Evolutionary conservation across 164 flowering plant genomes (phyloP), one percentile per base, ranked within the genome.

Genomic region (Liriodendron chinense): DNA sequence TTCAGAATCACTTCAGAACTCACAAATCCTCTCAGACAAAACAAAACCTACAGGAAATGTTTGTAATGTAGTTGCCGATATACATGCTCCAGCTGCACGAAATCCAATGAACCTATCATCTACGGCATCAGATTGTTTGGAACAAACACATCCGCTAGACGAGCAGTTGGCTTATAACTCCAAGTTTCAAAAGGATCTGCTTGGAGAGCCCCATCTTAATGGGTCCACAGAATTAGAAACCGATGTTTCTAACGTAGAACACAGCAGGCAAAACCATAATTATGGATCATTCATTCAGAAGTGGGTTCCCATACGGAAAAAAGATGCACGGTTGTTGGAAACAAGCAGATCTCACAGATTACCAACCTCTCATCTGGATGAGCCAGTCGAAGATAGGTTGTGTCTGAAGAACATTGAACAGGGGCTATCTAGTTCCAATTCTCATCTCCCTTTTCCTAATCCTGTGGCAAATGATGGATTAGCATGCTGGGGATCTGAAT

Each of bases 241-340:
- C 61, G 86, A 78, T 68, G 56, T 21, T 78, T 53, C 80, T 73
- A 28, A 43, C 74, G 66, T 71, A 6, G 83, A 83, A 48, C 26
- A 7, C 69, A 70, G 79, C 65, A 82, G 74, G 73, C 86, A 82
- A 70, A 85, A 78, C 75, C 70, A 65, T 61, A 67, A 43, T 78
- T 81, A 82, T 79, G 81, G 83, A 66, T 78, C 84, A 20, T 9
- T 70, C 57, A 16, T 71, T 67, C 83, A 82, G 81, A 89, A 83
- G 82, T 83, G 88, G 90, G 75, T 87, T 23, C 88, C 91, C 72
- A 79, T 85, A 76, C 83, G 77, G 68, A 68, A 67, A 63, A 83
- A 85, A 73, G 83, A 80, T 83, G 66, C 79, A 72, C 82, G 59
- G 4, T 61, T 64, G 16, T 68, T 71, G 69, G 65, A 53, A 63